phyloP scores from a whole-genome alignment of 441 rosid species.

The Populus hybrid region DNA sequence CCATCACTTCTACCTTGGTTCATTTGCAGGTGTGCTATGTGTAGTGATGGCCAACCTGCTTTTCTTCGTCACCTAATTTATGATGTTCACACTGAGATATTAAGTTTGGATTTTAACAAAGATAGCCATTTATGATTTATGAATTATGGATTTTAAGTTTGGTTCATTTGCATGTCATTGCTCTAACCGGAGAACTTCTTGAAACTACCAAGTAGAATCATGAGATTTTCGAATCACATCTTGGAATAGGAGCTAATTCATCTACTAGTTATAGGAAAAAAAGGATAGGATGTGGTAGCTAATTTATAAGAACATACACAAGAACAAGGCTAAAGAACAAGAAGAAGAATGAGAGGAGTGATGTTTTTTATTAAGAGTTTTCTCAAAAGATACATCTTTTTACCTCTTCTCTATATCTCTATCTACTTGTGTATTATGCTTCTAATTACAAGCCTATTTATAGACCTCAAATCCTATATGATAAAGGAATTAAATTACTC shows the following conservation, averaged over 20 bases:
- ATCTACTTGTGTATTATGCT: no score
- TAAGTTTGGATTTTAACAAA: constrained; percentile 55
- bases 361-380: no score
- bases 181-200: constrained; percentile 89
- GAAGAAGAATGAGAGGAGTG: no score
- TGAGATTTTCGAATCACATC: constrained; percentile 52
- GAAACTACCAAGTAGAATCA: constrained; percentile 67
- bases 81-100: constrained; percentile 71
- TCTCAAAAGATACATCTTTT: no score
- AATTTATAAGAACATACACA: no score
- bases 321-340: no score
- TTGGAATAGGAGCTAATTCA: constrained; percentile 38
- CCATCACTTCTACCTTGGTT: constrained; percentile 84
- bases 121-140: constrained; percentile 26
- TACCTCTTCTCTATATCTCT: no score
- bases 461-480: no score
- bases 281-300: no score
- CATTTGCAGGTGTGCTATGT: constrained; percentile 86
- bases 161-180: constrained; percentile 62
- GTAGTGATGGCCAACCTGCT: constrained; percentile 71
- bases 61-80: constrained; percentile 71
- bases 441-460: no score
- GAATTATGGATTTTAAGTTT: constrained; percentile 26
- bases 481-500: no score
- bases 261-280: constrained; percentile 17